Percentiles rank a stretch among this genome's conserved stretches.
Evolutionary conservation across 805 yeast genomes (phyloP).

Genomic region (Ogataea paraovalis): DNA sequence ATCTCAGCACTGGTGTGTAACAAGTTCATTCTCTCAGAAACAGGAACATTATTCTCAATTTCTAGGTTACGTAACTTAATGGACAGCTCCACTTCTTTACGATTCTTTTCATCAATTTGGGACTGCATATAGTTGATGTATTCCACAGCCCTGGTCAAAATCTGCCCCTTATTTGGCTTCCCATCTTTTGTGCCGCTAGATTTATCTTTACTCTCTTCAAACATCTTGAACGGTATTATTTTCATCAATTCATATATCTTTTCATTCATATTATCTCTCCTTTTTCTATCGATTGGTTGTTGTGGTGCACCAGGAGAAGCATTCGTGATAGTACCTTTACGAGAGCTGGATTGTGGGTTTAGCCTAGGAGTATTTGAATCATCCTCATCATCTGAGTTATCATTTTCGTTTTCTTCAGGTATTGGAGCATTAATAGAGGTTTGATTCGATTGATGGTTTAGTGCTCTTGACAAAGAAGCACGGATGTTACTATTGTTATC

Average conservation of each 20-base stretch:
- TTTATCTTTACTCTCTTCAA: slow-evolving; percentile 38
- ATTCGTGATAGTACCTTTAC: slow-evolving; percentile 15
- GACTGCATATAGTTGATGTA: slow-evolving; percentile 65
- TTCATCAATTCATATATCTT: slow-evolving; percentile 45
- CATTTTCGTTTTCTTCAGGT: slow-evolving; percentile 16
- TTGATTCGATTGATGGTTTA: slow-evolving; percentile 8
- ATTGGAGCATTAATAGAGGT: slow-evolving; percentile 7
- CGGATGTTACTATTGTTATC: slow-evolving; percentile 11
- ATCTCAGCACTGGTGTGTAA: slow-evolving; percentile 74
- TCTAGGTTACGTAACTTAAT: slow-evolving; percentile 55
- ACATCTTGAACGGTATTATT: slow-evolving; percentile 34
- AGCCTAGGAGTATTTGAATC: background rate
- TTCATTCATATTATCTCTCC: slow-evolving; percentile 56
- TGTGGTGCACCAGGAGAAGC: slow-evolving; percentile 7
- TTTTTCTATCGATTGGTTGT: slow-evolving; percentile 39
- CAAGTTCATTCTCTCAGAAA: slow-evolving; percentile 38
- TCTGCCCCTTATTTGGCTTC: slow-evolving; percentile 81
- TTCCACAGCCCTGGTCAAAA: slow-evolving; percentile 69
- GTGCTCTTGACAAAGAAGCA: slow-evolving; percentile 20
- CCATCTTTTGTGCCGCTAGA: slow-evolving; percentile 76
- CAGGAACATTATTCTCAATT: slow-evolving; percentile 38
- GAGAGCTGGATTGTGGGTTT: slow-evolving; percentile 6
- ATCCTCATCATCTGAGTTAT: slow-evolving; percentile 8
- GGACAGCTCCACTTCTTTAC: slow-evolving; percentile 72
- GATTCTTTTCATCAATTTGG: slow-evolving; percentile 71